A percentile compares a stretch with the other conserved stretches of the same genome.
Conservation (phyloP, 2,329 filamentous ascomycete species). For the Apiospora koreana region DNA sequence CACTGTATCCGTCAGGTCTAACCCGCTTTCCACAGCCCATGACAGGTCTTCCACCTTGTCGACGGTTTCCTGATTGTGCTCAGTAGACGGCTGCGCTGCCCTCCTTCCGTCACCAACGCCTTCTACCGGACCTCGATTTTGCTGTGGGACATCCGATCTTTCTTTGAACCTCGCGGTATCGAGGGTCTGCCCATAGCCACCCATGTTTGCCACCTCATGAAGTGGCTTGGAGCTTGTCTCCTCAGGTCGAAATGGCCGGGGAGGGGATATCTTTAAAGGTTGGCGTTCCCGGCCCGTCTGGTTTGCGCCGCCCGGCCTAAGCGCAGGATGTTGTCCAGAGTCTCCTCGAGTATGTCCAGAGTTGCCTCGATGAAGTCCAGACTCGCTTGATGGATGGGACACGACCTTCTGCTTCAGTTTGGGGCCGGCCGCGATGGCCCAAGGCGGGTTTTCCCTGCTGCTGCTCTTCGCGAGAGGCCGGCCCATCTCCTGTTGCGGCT, state of each 20-base stretch:
- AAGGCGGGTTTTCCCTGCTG: neutral
- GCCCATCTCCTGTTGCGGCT: neutral
- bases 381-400: neutral
- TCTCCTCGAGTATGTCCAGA: too few species aligned
- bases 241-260: neutral
- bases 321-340: neutral
- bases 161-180: neutral
- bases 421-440: neutral
- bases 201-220: neutral
- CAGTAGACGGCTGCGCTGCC: neutral
- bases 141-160: neutral
- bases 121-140: neutral
- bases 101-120: neutral
- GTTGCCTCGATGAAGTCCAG: too few species aligned
- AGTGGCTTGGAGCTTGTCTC: neutral
- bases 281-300: neutral
- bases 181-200: neutral
- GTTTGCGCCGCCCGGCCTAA: neutral
- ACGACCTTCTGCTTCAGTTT: neutral
- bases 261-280: neutral
- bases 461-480: neutral
- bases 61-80: neutral
- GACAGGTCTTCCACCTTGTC: neutral
- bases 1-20: constrained; percentile 7
- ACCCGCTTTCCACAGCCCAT: neutral